phyloP scores from a whole-genome alignment of 768 basidiomycete genomes.

The Mycena belliarum region DNA sequence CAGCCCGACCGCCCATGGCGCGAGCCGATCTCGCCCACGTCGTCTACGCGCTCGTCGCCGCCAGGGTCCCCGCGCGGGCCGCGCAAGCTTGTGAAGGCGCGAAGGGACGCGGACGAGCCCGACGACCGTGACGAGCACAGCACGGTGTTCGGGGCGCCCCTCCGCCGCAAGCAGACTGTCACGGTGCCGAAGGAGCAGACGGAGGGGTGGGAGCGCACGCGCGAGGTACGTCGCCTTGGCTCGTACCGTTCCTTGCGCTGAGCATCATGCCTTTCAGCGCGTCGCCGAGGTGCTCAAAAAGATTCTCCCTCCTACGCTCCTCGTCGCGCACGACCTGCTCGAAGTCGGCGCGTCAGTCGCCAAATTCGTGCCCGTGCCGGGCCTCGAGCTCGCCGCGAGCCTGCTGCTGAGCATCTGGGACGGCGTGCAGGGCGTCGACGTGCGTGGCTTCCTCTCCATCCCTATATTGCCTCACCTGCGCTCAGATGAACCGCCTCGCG shows the following conservation, averaged over 20 bases:
- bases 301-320: conserved; percentile 33
- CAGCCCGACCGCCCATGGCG: conserved; percentile 18
- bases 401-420: conserved; percentile 60
- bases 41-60: conserved; percentile 11
- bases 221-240: conserved; percentile 26
- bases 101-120: neutral
- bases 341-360: conserved; percentile 36
- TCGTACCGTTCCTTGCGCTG: neutral
- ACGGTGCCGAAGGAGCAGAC: conserved; percentile 33
- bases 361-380: conserved; percentile 52
- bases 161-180: neutral
- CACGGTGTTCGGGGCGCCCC: conserved; percentile 8
- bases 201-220: conserved; percentile 33
- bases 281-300: conserved; percentile 32
- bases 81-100: neutral
- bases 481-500: conserved; percentile 60
- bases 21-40: conserved; percentile 4
- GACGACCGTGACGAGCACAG: conserved; percentile 6
- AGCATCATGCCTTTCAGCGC: conserved; percentile 21
- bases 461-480: neutral
- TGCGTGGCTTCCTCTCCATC: conserved; percentile 32
- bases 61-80: neutral
- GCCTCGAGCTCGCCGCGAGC: conserved; percentile 46
- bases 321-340: conserved; percentile 39
- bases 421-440: conserved; percentile 54